These are phyloP conservation scores for Mycosarcoma mackinlayi DNA, from an alignment of 1,284 basidiomycete genomes.

Conservation along the genomic window DNA sequence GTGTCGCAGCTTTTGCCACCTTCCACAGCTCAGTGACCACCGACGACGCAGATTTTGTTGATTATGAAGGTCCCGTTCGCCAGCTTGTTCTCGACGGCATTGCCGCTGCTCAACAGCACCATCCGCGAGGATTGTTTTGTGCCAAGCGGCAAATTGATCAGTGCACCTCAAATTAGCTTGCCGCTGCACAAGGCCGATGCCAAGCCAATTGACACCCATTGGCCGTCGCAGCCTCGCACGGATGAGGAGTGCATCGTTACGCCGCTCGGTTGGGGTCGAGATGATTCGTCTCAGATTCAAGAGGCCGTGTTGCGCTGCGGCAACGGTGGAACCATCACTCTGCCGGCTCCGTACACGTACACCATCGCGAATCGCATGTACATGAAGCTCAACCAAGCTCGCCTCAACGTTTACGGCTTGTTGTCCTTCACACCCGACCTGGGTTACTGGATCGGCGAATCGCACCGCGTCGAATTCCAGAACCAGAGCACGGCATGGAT, in stretches of 20 bases:
- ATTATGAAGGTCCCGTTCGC: neutral
- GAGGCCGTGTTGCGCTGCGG: constrained; percentile 4
- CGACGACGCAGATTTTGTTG: neutral
- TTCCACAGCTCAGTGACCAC: neutral
- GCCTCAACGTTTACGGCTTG: constrained; percentile 1
- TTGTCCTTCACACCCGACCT: constrained; percentile 4
- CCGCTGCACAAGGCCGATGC: constrained; percentile 3
- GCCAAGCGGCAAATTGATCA: constrained; percentile 1
- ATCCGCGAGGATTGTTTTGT: neutral
- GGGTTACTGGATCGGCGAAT: constrained; percentile 7
- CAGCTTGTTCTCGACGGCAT: neutral
- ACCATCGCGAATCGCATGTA: constrained; percentile 8
- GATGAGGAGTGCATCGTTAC: constrained; percentile 2
- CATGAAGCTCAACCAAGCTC: constrained; percentile 3
- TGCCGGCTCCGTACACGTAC: constrained; percentile 2
- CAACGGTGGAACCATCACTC: constrained; percentile 1
- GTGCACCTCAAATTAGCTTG: constrained; percentile 3
- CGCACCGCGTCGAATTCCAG: constrained; percentile 7
- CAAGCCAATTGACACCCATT: neutral
- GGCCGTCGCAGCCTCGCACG: neutral
- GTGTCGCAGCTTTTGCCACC: too few relatives aligned
- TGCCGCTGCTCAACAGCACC: constrained; percentile 4
- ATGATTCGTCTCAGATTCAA: constrained; percentile 7
- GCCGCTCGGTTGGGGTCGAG: constrained; percentile 5
- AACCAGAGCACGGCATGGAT: constrained; percentile 6